A percentile compares a stretch with the other conserved stretches of the same genome.
Conservation (phyloP, 73 alveolate species). For the Tetrahymena malaccensis region DNA sequence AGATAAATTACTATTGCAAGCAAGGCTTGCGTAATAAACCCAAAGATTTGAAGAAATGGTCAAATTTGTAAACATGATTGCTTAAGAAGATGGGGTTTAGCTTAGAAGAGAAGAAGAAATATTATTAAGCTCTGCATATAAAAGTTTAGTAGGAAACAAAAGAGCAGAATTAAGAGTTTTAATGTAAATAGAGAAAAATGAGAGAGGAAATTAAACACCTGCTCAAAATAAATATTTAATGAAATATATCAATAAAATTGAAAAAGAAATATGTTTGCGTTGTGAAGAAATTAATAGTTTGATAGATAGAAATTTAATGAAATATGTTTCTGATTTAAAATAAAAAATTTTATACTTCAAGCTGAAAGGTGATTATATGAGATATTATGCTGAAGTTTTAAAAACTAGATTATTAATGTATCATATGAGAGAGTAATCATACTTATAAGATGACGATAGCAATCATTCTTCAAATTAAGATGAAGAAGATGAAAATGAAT, state of each 20-base stretch:
- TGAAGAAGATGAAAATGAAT: not conserved
- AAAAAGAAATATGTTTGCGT: constrained; percentile 56
- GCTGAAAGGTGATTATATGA: constrained; percentile 91
- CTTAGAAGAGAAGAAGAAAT: constrained; percentile 75
- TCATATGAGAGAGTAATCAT: not conserved
- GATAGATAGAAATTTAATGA: constrained; percentile 54
- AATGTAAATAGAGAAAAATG: constrained; percentile 62
- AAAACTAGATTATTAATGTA: constrained; percentile 27
- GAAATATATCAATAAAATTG: constrained; percentile 59
- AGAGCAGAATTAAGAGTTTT: constrained; percentile 83
- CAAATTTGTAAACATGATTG: constrained; percentile 54
- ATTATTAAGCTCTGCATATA: constrained; percentile 72
- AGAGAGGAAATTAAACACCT: constrained; percentile 54
- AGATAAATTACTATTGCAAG: constrained; percentile 55
- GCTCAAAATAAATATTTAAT: constrained; percentile 54
- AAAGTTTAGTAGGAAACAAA: constrained; percentile 71
- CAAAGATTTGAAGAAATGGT: constrained; percentile 83
- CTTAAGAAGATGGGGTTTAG: constrained; percentile 34
- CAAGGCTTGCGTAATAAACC: constrained; percentile 69
- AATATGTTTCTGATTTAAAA: constrained; percentile 54
- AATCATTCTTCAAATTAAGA: not conserved
- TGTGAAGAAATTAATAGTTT: constrained; percentile 66
- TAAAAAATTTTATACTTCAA: constrained; percentile 74
- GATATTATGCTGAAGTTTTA: constrained; percentile 85
- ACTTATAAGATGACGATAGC: not conserved